Percentiles rank a stretch among this genome's conserved stretches.
Conservation (phyloP, 495 filamentous ascomycete genomes). For the Annulohypoxylon maeteangense region DNA sequence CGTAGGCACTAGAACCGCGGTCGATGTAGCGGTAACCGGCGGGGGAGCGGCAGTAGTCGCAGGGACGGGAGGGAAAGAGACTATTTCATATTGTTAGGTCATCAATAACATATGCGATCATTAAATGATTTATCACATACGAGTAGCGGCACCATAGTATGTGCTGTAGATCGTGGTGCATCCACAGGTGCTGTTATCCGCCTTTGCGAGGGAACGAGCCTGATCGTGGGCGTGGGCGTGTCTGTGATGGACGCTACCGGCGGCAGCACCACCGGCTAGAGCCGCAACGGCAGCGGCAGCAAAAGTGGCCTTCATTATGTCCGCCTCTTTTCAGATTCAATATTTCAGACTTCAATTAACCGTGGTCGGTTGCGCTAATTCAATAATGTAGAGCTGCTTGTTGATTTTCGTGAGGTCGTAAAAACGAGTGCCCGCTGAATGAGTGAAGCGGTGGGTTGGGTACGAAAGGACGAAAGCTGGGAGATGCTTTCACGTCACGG, state of each 20-base stretch:
- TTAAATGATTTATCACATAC: constrained; percentile 54
- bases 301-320: constrained; percentile 74
- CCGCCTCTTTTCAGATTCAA: constrained; percentile 26
- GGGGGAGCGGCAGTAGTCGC: constrained; percentile 45
- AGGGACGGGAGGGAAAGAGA: constrained; percentile 52
- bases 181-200: constrained; percentile 55
- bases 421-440: constrained; percentile 93
- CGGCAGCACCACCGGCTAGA: constrained; percentile 70
- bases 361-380: constrained; percentile 29
- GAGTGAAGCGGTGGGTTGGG: constrained; percentile 91
- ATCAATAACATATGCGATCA: background rate
- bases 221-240: constrained; percentile 72
- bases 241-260: constrained; percentile 59
- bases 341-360: constrained; percentile 29
- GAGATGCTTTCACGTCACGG: constrained; percentile 63
- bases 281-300: constrained; percentile 73
- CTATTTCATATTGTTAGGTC: constrained; percentile 37
- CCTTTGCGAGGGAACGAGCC: constrained; percentile 62
- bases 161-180: constrained; percentile 75
- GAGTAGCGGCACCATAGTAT: constrained; percentile 67
- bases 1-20: constrained; percentile 67
- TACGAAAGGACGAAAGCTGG: constrained; percentile 62
- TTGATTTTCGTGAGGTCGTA: constrained; percentile 51
- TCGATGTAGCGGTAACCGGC: constrained; percentile 41
- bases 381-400: constrained; percentile 46